Percentiles rank a stretch among this genome's conserved stretches.
These are phyloP conservation scores for Globisporangium iwayamae DNA, from an alignment of 352 stramenopile genomes.

Conservation along the genomic window DNA sequence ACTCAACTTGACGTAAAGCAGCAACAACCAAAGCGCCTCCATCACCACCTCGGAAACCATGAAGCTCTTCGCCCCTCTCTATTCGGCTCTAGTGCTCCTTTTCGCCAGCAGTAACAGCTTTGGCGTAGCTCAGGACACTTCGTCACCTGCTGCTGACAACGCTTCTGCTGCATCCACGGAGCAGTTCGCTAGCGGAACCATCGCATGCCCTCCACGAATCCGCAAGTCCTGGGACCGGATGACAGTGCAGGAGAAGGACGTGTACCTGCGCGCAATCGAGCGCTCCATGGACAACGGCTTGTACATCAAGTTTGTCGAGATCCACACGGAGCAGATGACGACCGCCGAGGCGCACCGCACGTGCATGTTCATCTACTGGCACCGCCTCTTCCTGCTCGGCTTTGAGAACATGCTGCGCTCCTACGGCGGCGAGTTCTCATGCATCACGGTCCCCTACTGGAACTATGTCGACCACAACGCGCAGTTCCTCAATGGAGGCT, in stretches of 20 bases:
- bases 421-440: conserved; percentile 77
- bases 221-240: conserved; percentile 75
- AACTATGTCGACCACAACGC: conserved; percentile 86
- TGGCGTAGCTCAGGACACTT: conserved; percentile 6
- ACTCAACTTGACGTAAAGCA: conserved; percentile 4
- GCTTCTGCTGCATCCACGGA: background rate
- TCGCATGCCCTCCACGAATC: conserved; percentile 57
- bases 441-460: conserved; percentile 85
- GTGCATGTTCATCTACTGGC: conserved; percentile 89
- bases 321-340: conserved; percentile 85
- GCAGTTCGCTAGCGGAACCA: background rate
- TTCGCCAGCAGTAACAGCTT: background rate
- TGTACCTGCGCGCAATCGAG: conserved; percentile 75
- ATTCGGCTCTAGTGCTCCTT: background rate
- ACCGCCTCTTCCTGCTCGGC: conserved; percentile 69
- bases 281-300: conserved; percentile 75
- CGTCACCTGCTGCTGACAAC: background rate
- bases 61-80: conserved; percentile 8
- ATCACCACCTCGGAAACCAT: conserved; percentile 3
- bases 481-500: conserved; percentile 54
- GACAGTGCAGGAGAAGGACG: conserved; percentile 50
- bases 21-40: background rate
- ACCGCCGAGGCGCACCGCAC: conserved; percentile 76
- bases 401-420: conserved; percentile 87
- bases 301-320: conserved; percentile 87